phyloP scores from a whole-genome alignment of 768 basidiomycete genomes.

The Tulasnella sp. region DNA sequence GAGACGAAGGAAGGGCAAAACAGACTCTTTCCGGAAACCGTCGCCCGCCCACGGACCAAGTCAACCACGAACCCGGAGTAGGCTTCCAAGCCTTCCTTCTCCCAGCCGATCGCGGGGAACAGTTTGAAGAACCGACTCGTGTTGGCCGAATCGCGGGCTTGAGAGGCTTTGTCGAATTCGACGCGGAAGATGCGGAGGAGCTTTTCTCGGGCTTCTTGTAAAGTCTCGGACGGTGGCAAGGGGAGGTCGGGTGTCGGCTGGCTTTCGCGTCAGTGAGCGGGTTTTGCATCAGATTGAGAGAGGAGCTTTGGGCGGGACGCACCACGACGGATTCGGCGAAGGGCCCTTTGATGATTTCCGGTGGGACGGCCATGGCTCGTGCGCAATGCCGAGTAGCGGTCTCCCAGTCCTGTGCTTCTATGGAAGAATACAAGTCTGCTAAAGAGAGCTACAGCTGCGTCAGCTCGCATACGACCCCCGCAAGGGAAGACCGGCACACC shows the following conservation, averaged over 20 bases:
- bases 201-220: constrained; percentile 59
- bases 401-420: constrained; percentile 88
- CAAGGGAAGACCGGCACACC: background rate
- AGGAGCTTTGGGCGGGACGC: constrained; percentile 23
- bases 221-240: constrained; percentile 71
- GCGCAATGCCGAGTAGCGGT: constrained; percentile 84
- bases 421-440: constrained; percentile 41
- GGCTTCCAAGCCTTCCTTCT: constrained; percentile 78
- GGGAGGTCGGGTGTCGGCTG: constrained; percentile 89
- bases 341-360: constrained; percentile 62
- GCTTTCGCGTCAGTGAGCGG: constrained; percentile 1
- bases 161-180: constrained; percentile 77
- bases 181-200: constrained; percentile 65
- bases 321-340: constrained; percentile 88
- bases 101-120: constrained; percentile 92
- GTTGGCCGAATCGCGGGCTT: constrained; percentile 66
- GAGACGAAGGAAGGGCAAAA: background rate
- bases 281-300: background rate
- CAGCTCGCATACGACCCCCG: background rate
- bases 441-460: constrained; percentile 50
- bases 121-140: constrained; percentile 94
- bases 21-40: constrained; percentile 73
- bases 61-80: constrained; percentile 92
- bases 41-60: constrained; percentile 67
- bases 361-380: constrained; percentile 75